These are phyloP conservation scores for Coemansia guatemalensis DNA, from an alignment of 192 early-diverging fungal genomes.

Conservation along the genomic window DNA sequence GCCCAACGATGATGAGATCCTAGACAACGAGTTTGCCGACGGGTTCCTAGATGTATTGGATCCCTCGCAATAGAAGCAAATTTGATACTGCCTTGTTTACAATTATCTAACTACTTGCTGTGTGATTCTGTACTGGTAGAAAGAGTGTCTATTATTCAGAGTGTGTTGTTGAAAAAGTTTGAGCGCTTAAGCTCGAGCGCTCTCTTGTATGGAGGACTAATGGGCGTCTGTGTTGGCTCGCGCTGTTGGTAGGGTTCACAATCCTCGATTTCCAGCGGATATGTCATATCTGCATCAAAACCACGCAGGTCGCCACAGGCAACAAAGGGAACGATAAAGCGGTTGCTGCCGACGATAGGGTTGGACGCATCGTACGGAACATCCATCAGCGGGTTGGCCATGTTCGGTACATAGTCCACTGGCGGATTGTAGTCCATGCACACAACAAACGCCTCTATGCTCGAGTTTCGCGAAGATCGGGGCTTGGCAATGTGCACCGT, in stretches of 20 bases:
- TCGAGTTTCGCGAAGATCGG: conserved; percentile 88
- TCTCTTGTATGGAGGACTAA: conserved; percentile 85
- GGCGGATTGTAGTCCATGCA: conserved; percentile 90
- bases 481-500: conserved; percentile 91
- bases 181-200: conserved; percentile 74
- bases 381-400: conserved; percentile 89
- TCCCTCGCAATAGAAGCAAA: conserved; percentile 8
- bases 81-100: neutral
- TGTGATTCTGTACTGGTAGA: neutral
- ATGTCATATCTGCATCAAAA: conserved; percentile 88
- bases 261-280: conserved; percentile 60
- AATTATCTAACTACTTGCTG: neutral
- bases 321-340: conserved; percentile 84
- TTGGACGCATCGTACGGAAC: conserved; percentile 69
- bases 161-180: conserved; percentile 67
- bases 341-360: conserved; percentile 67
- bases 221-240: conserved; percentile 82
- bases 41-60: conserved; percentile 20
- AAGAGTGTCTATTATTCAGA: conserved; percentile 10
- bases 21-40: conserved; percentile 7
- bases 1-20: conserved; percentile 7
- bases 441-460: conserved; percentile 92
- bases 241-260: conserved; percentile 50
- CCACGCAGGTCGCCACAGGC: conserved; percentile 89
- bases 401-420: conserved; percentile 78